These are phyloP conservation scores for Fusarium protoensiforme DNA, from an alignment of 2,329 filamentous ascomycete species.

Conservation along the genomic window DNA sequence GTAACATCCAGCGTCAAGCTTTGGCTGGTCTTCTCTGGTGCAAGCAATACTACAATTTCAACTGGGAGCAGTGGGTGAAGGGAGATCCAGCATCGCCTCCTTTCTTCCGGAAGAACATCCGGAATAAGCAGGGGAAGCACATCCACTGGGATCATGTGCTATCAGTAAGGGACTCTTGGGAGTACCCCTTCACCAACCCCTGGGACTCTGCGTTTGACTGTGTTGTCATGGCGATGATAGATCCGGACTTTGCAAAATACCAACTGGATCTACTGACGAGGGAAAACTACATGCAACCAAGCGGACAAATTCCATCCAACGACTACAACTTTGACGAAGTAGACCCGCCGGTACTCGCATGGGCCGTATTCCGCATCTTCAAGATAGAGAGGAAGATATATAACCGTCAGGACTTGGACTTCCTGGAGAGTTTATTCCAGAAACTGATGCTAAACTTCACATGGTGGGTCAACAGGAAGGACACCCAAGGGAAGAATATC, in stretches of 20 bases:
- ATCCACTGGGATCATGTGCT: conserved; percentile 94
- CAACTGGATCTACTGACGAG: conserved; percentile 95
- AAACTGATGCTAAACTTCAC: conserved; percentile 97
- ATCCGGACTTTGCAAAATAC: conserved; percentile 98
- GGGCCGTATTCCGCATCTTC: conserved; percentile 95
- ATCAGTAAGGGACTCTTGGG: conserved; percentile 98
- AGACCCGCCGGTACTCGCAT: conserved; percentile 95
- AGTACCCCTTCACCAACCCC: conserved; percentile 97
- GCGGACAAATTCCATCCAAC: conserved; percentile 90
- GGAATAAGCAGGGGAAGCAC: conserved; percentile 93
- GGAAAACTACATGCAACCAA: conserved; percentile 99
- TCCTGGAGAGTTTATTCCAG: conserved; percentile 97
- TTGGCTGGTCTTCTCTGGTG: conserved; percentile 98
- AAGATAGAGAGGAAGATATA: conserved; percentile 99
- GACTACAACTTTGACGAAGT: conserved; percentile 99
- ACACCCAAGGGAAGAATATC: conserved; percentile 93
- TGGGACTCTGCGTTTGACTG: conserved; percentile 99
- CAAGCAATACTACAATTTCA: conserved; percentile 95
- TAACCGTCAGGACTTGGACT: conserved; percentile 92
- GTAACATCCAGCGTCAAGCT: conserved; percentile 94
- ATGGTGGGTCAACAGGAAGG: conserved; percentile 99
- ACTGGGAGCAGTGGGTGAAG: conserved; percentile 98
- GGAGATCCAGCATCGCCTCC: conserved; percentile 90
- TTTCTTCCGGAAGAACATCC: conserved; percentile 84
- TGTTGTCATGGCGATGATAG: conserved; percentile 95